Evolutionary conservation across 352 stramenopile genomes (phyloP).

Genomic region (Phytophthora cactorum): DNA sequence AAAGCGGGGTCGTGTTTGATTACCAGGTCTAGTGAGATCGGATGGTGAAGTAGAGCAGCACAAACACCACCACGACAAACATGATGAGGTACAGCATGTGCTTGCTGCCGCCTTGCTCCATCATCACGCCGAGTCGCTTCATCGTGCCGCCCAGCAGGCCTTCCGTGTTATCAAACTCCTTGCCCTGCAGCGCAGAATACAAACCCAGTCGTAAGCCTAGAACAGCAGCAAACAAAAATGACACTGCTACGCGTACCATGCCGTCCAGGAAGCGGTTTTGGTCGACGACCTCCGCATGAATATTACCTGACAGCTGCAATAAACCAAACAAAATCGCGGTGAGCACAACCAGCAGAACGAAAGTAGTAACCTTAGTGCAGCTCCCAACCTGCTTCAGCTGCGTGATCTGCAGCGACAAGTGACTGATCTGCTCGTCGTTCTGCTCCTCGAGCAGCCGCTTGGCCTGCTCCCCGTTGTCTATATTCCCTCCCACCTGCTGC

Average conservation of each 20-base stretch:
- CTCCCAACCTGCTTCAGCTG: constrained; percentile 77
- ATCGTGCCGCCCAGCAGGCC: constrained; percentile 85
- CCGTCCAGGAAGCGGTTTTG: constrained; percentile 84
- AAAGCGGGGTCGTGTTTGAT: constrained; percentile 13
- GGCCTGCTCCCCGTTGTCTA: constrained; percentile 77
- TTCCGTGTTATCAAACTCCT: constrained; percentile 88
- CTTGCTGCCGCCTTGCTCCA: constrained; percentile 88
- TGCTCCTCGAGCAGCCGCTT: constrained; percentile 84
- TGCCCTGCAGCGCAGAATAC: constrained; percentile 47
- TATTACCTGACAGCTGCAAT: constrained; percentile 73
- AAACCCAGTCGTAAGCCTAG: not conserved
- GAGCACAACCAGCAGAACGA: not conserved
- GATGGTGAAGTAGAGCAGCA: constrained; percentile 86
- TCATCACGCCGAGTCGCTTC: constrained; percentile 86
- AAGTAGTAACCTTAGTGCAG: not conserved
- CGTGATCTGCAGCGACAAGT: constrained; percentile 88
- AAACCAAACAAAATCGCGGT: not conserved
- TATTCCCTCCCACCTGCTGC: constrained; percentile 39
- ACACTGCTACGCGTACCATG: constrained; percentile 58
- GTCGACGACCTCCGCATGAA: constrained; percentile 80
- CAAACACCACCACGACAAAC: constrained; percentile 87
- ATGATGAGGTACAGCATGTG: constrained; percentile 89
- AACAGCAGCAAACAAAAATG: not conserved
- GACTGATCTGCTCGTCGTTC: constrained; percentile 90
- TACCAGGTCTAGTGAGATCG: constrained; percentile 61